Conservation (phyloP, 495 filamentous ascomycete species). For the Copromyces sp. region DNA sequence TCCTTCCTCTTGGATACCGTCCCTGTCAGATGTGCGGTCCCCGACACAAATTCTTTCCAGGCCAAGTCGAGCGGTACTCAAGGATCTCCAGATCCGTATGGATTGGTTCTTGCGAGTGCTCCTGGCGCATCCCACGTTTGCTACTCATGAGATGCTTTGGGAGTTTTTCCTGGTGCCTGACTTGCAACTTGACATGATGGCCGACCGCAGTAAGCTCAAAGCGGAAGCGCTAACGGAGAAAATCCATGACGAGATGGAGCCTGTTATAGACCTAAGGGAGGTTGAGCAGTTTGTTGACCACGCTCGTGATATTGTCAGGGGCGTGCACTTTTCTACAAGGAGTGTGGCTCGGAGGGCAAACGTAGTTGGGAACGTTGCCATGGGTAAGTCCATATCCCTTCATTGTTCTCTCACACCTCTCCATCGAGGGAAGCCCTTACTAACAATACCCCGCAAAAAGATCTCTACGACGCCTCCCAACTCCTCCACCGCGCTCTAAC, state of each 20-base stretch:
- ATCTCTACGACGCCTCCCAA: slow-evolving; percentile 57
- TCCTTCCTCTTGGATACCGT: slow-evolving; percentile 88
- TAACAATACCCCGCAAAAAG: slow-evolving; percentile 29
- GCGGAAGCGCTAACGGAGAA: slow-evolving; percentile 72
- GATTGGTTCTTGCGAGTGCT: slow-evolving; percentile 82
- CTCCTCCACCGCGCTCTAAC: slow-evolving; percentile 47
- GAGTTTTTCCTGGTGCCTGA: slow-evolving; percentile 98
- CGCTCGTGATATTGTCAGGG: slow-evolving; percentile 77
- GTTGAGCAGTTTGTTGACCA: slow-evolving; percentile 87
- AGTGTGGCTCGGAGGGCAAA: slow-evolving; percentile 65
- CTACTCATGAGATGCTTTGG: slow-evolving; percentile 96
- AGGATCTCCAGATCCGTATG: slow-evolving; percentile 77
- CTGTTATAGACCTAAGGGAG: slow-evolving; percentile 77
- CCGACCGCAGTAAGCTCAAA: slow-evolving; percentile 76
- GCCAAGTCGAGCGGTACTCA: slow-evolving; percentile 75
- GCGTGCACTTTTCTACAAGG: slow-evolving; percentile 70
- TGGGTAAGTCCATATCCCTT: slow-evolving; percentile 32
- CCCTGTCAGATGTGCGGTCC: slow-evolving; percentile 64
- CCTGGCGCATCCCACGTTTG: slow-evolving; percentile 83
- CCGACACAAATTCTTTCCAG: slow-evolving; percentile 89
- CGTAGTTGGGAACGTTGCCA: slow-evolving; percentile 41
- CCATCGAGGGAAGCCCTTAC: slow-evolving; percentile 21
- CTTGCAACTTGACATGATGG: slow-evolving; percentile 80
- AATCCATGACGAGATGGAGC: slow-evolving; percentile 76
- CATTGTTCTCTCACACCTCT: slow-evolving; percentile 1